Evolutionary conservation across 2,329 filamentous ascomycete genomes (phyloP), one percentile per base, ranked within the genome.

Genomic region (Talaromyces sp.): DNA sequence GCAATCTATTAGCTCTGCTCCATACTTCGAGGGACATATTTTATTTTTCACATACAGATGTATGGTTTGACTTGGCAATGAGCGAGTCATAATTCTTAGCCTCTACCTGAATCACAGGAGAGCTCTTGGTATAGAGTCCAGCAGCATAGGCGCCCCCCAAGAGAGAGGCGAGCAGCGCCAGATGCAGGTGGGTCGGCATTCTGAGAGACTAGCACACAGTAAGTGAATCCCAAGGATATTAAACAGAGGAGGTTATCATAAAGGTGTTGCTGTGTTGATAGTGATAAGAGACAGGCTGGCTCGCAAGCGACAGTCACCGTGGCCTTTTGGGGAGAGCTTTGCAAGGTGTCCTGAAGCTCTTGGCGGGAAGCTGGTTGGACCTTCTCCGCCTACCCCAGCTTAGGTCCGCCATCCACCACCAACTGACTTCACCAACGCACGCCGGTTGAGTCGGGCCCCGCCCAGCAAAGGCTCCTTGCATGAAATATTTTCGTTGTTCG

Each of bases 1-100:
- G 58, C 51, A 63, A 38, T 14, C 41, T 54, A 66, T 69, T 65
- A 70, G 66, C 58, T 62, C 27, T 19, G 49, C 27, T 17, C 24
- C 24, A n/a, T 52, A 27, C 5, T 24, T 14, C 10, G 11, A 55
- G 51, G 49, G 29, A 13, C 49, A 29, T 24, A 27, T 26, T 58
- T 41, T 26, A 19, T 21, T 55, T 60, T 60, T 10, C 43, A 55
- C 88, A 74, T 84, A 96, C 93, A 57, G 92, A 92, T 49, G 92
- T 96, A 76, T 98, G 83, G 73, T 97, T 97, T 29, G 92, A 96
- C 71, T 90, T 87, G 53, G 89, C 86, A 75, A 99, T 92, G 66
- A 96, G 79, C 64, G 83, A 84, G 71, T 93, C 87, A 75, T 96
- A 98, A 69, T 83, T 89, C 76, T 89, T 90, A 60, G 82, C 83